Evolutionary conservation across 2,329 filamentous ascomycete species (phyloP), one percentile per base, ranked within the genome.

Genomic region (Aspergillus puulaauensis): DNA sequence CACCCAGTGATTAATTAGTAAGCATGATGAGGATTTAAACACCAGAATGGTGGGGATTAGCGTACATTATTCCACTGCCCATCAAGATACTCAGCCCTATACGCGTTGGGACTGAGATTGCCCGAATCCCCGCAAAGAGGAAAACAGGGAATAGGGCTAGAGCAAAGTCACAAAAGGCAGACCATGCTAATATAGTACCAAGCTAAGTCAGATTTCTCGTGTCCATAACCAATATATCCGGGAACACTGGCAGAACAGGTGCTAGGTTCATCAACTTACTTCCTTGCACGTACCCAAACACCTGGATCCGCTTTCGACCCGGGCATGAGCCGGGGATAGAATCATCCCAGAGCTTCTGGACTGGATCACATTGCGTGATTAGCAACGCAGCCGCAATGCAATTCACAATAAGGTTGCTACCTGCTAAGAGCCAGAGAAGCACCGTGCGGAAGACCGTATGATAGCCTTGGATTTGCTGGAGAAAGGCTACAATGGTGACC

Each of bases 391-490:
- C 35, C 35, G 35, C 15, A 37, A 37, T 37, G 7, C 14, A 37
- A n/a, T 37, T 37, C 35, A 37, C 35, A n/a, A 37, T 37, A n/a
- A 14, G 35, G 6, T n/a, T 37, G 35, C 35, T 37, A 2, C 12
- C 35, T 7, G 35, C 35, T 37, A 37, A n/a, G 35, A n/a, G 6
- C 35, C 35, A 37, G 35, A 37, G 35, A 7, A 37, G 35, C 19
- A 43, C 19, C 40, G 40, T 43, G 40, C 53, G 17, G 6, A 43
- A 41, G 27, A 24, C 37, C 53, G 54, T 57, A 27, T 66, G 59
- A 11, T 65, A 64, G 1, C 64, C 63, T 44, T 67, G 64, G 6
- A 66, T 61, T 23, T 64, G 64, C 21, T 62, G 50, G 3, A 67
- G 39, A 35, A 68, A 66, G 2, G 63, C 61, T 6, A 66, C 63